Percentiles rank a stretch among this genome's conserved stretches.
phyloP scores from a whole-genome alignment of 148 eudicot genomes.

The Diospyros lotus region DNA sequence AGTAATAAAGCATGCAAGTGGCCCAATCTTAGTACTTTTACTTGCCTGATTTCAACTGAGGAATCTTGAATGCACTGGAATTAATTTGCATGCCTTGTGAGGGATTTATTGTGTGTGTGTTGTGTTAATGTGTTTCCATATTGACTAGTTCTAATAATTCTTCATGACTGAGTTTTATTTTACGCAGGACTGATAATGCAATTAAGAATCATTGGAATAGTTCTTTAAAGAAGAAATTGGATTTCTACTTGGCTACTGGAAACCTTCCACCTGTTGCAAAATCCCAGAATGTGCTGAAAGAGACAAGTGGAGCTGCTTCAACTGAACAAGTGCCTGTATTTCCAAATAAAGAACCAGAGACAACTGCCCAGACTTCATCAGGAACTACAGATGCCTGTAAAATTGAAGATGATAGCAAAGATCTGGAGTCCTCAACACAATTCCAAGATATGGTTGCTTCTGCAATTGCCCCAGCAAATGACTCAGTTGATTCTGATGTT shows the following conservation, averaged over 20 bases:
- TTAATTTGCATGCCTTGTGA: neutral
- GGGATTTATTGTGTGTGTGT: too few relatives aligned
- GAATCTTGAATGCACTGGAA: neutral
- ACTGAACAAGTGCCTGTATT: conserved; percentile 28
- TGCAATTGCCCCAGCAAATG: conserved; percentile 30
- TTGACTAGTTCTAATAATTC: neutral
- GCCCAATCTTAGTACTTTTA: neutral
- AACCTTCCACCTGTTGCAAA: conserved; percentile 74
- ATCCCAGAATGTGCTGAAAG: conserved; percentile 40
- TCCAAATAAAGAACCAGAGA: conserved; percentile 53
- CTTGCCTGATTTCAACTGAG: neutral
- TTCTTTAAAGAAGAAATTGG: conserved; percentile 92
- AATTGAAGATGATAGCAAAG: conserved; percentile 37
- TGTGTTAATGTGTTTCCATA: too few relatives aligned
- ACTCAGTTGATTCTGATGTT: conserved; percentile 43
- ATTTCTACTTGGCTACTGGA: conserved; percentile 82
- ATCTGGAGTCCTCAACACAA: conserved; percentile 32
- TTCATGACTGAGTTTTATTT: conserved; percentile 9
- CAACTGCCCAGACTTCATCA: conserved; percentile 62
- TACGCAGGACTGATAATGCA: conserved; percentile 88
- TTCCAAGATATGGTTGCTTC: conserved; percentile 27
- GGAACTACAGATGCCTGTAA: conserved; percentile 47
- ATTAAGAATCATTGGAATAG: conserved; percentile 99
- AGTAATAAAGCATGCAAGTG: neutral
- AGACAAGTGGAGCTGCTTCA: conserved; percentile 33